phyloP scores from a whole-genome alignment of 768 basidiomycete species.

The Tricholoma saponaceum region DNA sequence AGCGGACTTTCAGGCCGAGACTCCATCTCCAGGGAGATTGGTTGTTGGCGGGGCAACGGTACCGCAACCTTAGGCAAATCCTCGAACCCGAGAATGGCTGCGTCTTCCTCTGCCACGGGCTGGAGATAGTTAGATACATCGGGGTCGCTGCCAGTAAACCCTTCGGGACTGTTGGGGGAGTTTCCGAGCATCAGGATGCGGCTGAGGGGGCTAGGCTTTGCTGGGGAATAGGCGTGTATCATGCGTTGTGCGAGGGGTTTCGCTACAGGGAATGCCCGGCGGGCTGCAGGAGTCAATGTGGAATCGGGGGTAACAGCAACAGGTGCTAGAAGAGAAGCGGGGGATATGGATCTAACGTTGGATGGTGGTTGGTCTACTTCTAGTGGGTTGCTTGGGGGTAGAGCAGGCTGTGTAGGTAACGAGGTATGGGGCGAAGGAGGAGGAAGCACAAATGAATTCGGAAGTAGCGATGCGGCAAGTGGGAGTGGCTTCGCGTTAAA shows the following conservation, averaged over 20 bases:
- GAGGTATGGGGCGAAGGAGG: conserved; percentile 72
- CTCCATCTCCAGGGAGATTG: conserved; percentile 41
- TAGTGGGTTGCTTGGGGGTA: conserved; percentile 24
- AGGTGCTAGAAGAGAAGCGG: conserved; percentile 13
- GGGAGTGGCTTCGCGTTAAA: conserved; percentile 35
- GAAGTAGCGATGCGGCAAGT: conserved; percentile 46
- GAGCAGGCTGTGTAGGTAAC: conserved; percentile 47
- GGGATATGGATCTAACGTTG: conserved; percentile 7
- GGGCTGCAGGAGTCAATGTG: conserved; percentile 30
- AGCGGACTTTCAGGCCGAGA: conserved; percentile 48
- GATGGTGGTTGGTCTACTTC: conserved; percentile 12
- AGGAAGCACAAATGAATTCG: conserved; percentile 72
- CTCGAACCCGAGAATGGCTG: conserved; percentile 23
- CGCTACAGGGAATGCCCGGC: conserved; percentile 61
- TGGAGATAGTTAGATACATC: conserved; percentile 23
- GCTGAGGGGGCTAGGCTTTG: conserved; percentile 75
- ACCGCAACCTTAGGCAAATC: conserved; percentile 13
- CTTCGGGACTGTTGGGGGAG: conserved; percentile 44
- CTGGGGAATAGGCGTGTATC: conserved; percentile 81
- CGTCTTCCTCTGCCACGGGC: conserved; percentile 32
- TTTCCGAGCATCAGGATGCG: conserved; percentile 70
- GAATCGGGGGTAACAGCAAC: conserved; percentile 11
- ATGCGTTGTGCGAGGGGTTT: conserved; percentile 67
- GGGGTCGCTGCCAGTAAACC: conserved; percentile 8
- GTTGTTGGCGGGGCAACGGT: conserved; percentile 12